Conservation (phyloP, 257 asterid genomes). For the Ehretia macrophylla region DNA sequence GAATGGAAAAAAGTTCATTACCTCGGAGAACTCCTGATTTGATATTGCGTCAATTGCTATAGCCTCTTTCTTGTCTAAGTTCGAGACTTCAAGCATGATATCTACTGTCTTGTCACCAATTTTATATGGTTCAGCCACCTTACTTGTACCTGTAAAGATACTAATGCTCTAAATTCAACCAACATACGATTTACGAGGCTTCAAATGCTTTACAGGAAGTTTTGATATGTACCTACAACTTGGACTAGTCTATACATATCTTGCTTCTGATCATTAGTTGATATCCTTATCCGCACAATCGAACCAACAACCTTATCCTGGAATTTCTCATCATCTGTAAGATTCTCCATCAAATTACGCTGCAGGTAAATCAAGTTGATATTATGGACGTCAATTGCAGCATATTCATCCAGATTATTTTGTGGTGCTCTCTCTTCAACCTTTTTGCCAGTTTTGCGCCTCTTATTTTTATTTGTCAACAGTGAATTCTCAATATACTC, state of each 20-base stretch:
- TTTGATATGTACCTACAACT: constrained; percentile 58
- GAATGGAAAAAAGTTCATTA: constrained; percentile 18
- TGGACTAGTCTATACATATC: constrained; percentile 73
- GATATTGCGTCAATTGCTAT: constrained; percentile 71
- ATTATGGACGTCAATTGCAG: constrained; percentile 71
- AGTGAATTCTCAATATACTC: constrained; percentile 25
- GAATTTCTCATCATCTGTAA: constrained; percentile 50
- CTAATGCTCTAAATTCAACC: constrained; percentile 4
- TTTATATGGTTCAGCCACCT: constrained; percentile 64
- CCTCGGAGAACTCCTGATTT: constrained; percentile 82
- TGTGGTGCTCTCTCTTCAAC: constrained; percentile 37
- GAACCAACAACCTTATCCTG: constrained; percentile 51
- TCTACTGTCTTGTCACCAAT: constrained; percentile 67
- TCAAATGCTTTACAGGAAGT: constrained; percentile 10
- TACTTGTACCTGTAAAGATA: constrained; percentile 56
- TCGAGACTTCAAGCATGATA: constrained; percentile 79
- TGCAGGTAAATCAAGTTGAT: constrained; percentile 59
- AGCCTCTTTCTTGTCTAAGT: constrained; percentile 72
- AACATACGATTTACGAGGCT: background rate
- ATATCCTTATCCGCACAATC: constrained; percentile 61
- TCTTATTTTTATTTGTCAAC: constrained; percentile 32
- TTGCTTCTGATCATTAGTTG: constrained; percentile 55
- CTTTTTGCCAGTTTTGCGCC: constrained; percentile 43
- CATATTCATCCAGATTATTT: constrained; percentile 49
- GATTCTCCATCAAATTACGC: constrained; percentile 60